Percentiles rank a stretch among this genome's conserved stretches.
These are phyloP conservation scores for Euphrasia confusa DNA, from an alignment of 257 asterid genomes.

Conservation along the genomic window DNA sequence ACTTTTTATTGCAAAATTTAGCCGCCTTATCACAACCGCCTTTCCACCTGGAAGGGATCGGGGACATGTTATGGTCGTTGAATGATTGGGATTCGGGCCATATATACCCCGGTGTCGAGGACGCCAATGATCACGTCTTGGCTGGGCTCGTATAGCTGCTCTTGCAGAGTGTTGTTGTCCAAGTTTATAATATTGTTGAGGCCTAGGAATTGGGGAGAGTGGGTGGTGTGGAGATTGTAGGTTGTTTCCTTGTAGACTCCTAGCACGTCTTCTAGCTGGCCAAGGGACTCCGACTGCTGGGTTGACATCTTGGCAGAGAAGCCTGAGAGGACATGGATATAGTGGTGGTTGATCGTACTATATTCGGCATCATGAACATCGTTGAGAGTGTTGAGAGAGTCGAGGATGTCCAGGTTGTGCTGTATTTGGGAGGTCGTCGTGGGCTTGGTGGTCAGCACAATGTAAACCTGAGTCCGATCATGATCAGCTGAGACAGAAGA, in stretches of 20 bases:
- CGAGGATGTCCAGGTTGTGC: constrained; percentile 34
- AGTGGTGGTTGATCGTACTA: too few species aligned
- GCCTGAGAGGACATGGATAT: constrained; percentile 21
- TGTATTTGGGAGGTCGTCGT: constrained; percentile 23
- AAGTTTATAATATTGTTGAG: constrained; percentile 18
- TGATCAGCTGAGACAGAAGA: not conserved
- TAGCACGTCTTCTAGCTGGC: constrained; percentile 30
- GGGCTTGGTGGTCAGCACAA: constrained; percentile 33
- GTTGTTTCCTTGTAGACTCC: constrained; percentile 36
- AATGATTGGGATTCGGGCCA: constrained; percentile 40
- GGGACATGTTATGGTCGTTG: constrained; percentile 24
- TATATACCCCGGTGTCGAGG: constrained; percentile 38
- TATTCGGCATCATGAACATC: constrained; percentile 32
- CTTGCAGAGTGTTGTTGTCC: constrained; percentile 27
- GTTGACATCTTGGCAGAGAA: constrained; percentile 36
- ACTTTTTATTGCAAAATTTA: constrained; percentile 37
- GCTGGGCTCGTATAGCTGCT: constrained; percentile 30
- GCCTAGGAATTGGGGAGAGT: constrained; percentile 44
- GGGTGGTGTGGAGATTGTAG: constrained; percentile 44
- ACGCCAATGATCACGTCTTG: constrained; percentile 35
- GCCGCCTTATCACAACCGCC: constrained; percentile 38
- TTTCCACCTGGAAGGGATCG: constrained; percentile 33
- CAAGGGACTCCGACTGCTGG: constrained; percentile 32
- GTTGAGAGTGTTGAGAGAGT: constrained; percentile 27
- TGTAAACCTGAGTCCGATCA: constrained; percentile 23